A percentile compares a stretch with the other conserved stretches of the same genome.
phyloP scores from a whole-genome alignment of 805 yeast genomes.

The Candida berthetii region DNA sequence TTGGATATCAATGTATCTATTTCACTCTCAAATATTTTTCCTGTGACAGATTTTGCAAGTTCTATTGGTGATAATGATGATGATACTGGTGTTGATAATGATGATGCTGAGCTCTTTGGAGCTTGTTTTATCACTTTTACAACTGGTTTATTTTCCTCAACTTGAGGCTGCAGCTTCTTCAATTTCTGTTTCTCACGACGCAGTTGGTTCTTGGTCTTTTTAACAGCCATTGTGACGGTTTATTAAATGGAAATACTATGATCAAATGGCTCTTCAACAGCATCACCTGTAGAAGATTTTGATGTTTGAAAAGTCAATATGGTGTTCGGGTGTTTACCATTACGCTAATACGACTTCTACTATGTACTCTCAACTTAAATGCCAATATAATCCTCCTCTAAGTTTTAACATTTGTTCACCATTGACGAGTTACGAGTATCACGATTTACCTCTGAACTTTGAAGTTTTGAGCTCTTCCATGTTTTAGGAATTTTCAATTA shows the following conservation, averaged over 20 bases:
- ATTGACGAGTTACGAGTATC: no score
- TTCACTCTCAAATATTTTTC: constrained; percentile 14
- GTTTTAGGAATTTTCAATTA: not conserved
- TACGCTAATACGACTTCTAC: no score
- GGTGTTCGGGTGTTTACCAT: no score
- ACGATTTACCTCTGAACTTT: no score
- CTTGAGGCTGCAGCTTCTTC: constrained; percentile 12
- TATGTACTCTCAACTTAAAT: no score
- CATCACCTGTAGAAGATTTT: not conserved
- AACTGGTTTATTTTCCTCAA: not conserved
- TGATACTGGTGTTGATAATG: not conserved
- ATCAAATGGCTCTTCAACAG: not conserved
- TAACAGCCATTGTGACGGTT: constrained; percentile 1
- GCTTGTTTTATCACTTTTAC: not conserved
- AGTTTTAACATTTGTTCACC: no score
- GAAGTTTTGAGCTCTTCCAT: not conserved
- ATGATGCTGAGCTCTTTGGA: not conserved
- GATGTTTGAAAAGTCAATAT: not conserved
- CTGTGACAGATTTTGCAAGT: not conserved
- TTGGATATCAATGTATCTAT: constrained; percentile 18
- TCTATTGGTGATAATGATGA: not conserved
- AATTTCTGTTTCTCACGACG: constrained; percentile 22
- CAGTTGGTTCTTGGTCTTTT: constrained; percentile 30
- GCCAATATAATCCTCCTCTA: no score
- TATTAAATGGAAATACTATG: no score